These are phyloP conservation scores for Ramalina intermedia DNA, from an alignment of 495 filamentous ascomycete genomes.

Conservation along the genomic window DNA sequence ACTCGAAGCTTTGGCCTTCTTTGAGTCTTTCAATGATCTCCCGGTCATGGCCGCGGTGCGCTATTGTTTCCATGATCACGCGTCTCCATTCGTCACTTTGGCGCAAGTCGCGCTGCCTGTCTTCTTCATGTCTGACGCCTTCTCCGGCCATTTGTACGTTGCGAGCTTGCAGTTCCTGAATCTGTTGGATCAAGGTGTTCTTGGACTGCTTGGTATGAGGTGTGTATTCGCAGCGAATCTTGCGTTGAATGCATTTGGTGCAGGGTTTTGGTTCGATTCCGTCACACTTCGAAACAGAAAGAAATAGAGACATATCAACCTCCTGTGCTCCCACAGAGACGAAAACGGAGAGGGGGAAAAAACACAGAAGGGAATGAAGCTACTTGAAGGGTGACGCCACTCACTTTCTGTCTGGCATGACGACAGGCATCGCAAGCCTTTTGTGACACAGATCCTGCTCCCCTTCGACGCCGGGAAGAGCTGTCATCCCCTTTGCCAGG, in stretches of 20 bases:
- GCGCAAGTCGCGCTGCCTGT: conserved; percentile 3
- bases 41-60: conserved; percentile 19
- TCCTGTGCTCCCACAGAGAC: background rate
- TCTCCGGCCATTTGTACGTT: conserved; percentile 6
- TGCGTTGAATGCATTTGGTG: conserved; percentile 7
- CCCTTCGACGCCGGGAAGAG: conserved; percentile 8
- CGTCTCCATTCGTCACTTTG: conserved; percentile 18
- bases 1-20: conserved; percentile 19
- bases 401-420: conserved; percentile 14
- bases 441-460: conserved; percentile 9
- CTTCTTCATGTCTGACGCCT: background rate
- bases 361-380: background rate
- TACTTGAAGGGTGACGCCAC: background rate
- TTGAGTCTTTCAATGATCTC: conserved; percentile 22
- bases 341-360: background rate
- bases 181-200: conserved; percentile 13
- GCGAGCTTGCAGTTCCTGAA: conserved; percentile 6
- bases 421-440: conserved; percentile 14
- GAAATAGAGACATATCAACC: background rate
- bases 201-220: conserved; percentile 16
- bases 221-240: conserved; percentile 12
- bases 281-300: conserved; percentile 12
- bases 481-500: background rate
- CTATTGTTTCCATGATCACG: conserved; percentile 22
- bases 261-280: conserved; percentile 9